A percentile compares a stretch with the other conserved stretches of the same genome.
phyloP scores from a whole-genome alignment of 805 yeast species.

The Maudiozyma barnettii region DNA sequence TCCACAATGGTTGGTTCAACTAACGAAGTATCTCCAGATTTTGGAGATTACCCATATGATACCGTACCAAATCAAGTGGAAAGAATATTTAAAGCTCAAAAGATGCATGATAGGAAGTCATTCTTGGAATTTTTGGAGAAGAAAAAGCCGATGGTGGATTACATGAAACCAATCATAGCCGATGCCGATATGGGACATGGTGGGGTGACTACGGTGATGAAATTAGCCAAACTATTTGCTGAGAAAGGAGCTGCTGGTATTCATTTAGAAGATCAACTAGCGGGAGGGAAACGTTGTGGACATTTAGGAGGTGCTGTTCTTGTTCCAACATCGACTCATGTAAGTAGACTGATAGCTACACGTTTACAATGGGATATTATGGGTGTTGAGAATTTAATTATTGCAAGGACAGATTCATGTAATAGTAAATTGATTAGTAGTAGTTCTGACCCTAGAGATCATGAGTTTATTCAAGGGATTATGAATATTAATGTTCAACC shows the following conservation, averaged over 20 bases:
- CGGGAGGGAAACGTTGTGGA: constrained; percentile 60
- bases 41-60: constrained; percentile 61
- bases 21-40: constrained; percentile 55
- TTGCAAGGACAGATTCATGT: constrained; percentile 55
- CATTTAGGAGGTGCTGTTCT: constrained; percentile 53
- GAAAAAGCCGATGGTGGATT: constrained; percentile 32
- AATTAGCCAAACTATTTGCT: constrained; percentile 54
- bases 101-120: constrained; percentile 45
- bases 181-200: constrained; percentile 66
- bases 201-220: constrained; percentile 53
- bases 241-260: constrained; percentile 61
- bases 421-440: constrained; percentile 43
- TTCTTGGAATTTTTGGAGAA: constrained; percentile 29
- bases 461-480: constrained; percentile 45
- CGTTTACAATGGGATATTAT: constrained; percentile 57
- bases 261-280: constrained; percentile 54
- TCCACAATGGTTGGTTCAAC: constrained; percentile 45
- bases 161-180: constrained; percentile 52
- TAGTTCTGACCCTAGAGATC: constrained; percentile 47
- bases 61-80: constrained; percentile 63
- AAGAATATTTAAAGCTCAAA: constrained; percentile 48
- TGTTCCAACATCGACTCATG: constrained; percentile 50
- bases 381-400: constrained; percentile 48
- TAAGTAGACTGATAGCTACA: constrained; percentile 45
- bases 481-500: constrained; percentile 26